A percentile compares a stretch with the other conserved stretches of the same genome.
Conservation (phyloP, 2,329 filamentous ascomycete genomes). For the Calonectria fujianensis region DNA sequence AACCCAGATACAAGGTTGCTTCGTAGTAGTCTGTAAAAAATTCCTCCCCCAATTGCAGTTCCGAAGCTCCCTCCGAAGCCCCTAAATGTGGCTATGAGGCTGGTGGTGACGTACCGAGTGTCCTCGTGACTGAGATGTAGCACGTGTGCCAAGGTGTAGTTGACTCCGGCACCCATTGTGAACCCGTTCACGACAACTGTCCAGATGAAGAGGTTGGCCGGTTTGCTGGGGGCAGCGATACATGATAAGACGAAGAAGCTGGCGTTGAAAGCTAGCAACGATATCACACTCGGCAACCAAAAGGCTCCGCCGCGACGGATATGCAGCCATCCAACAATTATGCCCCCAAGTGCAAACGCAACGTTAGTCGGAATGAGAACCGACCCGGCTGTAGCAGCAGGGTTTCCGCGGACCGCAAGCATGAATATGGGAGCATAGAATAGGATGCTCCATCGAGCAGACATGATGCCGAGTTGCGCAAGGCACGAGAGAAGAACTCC, state of each 20-base stretch:
- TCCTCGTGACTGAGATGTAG: constrained; percentile 81
- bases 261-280: constrained; percentile 77
- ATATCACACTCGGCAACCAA: constrained; percentile 78
- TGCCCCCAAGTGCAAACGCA: constrained; percentile 84
- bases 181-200: constrained; percentile 83
- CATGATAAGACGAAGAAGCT: constrained; percentile 75
- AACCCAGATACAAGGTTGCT: constrained; percentile 75
- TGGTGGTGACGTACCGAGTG: constrained; percentile 84
- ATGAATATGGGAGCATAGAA: constrained; percentile 90
- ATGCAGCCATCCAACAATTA: constrained; percentile 84
- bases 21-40: constrained; percentile 79
- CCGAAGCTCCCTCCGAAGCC: constrained; percentile 89
- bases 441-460: constrained; percentile 85
- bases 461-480: constrained; percentile 86
- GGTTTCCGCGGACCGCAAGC: constrained; percentile 82
- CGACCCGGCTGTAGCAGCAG: constrained; percentile 81
- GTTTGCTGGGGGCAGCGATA: constrained; percentile 71
- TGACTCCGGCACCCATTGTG: constrained; percentile 82
- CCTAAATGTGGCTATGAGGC: constrained; percentile 85
- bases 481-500: constrained; percentile 84
- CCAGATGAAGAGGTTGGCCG: constrained; percentile 72
- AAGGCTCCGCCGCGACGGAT: constrained; percentile 84
- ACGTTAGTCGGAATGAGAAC: constrained; percentile 88
- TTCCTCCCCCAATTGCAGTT: constrained; percentile 84
- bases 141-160: constrained; percentile 88